Percentiles rank a stretch among this genome's conserved stretches.
These are phyloP conservation scores for Neofusicoccum parvum DNA, from an alignment of 2,329 filamentous ascomycete species.

Conservation along the genomic window DNA sequence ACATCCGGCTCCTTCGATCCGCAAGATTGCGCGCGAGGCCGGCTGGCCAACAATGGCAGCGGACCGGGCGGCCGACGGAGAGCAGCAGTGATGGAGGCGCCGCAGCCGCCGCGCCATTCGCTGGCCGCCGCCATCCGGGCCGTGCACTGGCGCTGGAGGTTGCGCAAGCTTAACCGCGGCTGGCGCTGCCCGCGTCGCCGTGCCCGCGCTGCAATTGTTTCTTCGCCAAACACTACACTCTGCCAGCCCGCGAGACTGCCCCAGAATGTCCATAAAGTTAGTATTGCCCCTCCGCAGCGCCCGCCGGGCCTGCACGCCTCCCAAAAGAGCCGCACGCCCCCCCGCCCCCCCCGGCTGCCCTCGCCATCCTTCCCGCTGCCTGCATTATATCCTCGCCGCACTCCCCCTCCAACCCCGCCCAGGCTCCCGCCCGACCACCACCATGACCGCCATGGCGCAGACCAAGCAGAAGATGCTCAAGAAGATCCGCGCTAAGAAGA, in stretches of 20 bases:
- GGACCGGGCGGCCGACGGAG: not conserved
- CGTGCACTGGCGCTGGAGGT: not conserved
- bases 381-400: not conserved
- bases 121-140: not conserved
- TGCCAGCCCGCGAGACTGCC: slow-evolving; percentile 14
- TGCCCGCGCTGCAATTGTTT: slow-evolving; percentile 10
- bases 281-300: slow-evolving; percentile 26
- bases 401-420: not conserved
- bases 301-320: slow-evolving; percentile 4
- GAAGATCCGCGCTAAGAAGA: slow-evolving; percentile 22
- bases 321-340: not conserved
- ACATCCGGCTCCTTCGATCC: not conserved
- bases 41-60: slow-evolving; percentile 9
- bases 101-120: slow-evolving; percentile 2
- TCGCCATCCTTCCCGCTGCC: slow-evolving; percentile 24
- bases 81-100: not conserved
- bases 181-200: slow-evolving; percentile 17
- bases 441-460: not conserved
- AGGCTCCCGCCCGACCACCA: not conserved
- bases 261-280: slow-evolving; percentile 45
- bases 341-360: slow-evolving; percentile 8
- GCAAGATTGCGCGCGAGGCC: too few species aligned
- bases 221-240: not conserved
- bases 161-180: slow-evolving; percentile 15
- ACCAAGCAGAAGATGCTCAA: slow-evolving; percentile 30